Evolutionary conservation across 139 green algal species (phyloP).

Genomic region (Chlamydomonas eustigma): DNA sequence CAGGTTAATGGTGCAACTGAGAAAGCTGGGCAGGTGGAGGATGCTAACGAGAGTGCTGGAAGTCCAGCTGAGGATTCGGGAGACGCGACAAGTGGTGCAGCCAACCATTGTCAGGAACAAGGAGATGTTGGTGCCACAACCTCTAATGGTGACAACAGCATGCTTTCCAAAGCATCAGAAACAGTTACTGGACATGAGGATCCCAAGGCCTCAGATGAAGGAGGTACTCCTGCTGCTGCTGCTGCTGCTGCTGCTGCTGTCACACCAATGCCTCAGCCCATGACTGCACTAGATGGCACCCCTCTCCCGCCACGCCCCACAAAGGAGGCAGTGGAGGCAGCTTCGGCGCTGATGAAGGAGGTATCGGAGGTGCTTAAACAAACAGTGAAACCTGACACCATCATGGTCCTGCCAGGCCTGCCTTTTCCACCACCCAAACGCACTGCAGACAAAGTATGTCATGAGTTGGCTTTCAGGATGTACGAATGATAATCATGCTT

Average conservation of each 20-base stretch:
- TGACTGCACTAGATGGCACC: neutral
- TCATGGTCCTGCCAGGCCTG: constrained; percentile 51
- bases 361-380: constrained; percentile 36
- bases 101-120: too few species aligned
- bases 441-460: neutral
- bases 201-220: neutral
- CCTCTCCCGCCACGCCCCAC: neutral
- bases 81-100: too few species aligned
- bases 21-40: neutral
- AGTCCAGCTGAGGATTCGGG: neutral
- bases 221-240: neutral
- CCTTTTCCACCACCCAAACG: constrained; percentile 23
- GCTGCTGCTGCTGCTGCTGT: neutral
- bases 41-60: neutral
- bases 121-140: neutral
- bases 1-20: neutral
- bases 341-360: constrained; percentile 11
- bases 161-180: too few species aligned
- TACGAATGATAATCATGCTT: too few species aligned
- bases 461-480: neutral
- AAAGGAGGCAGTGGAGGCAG: neutral
- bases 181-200: too few species aligned
- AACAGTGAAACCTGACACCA: constrained; percentile 47
- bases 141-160: too few species aligned
- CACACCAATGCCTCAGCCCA: neutral